Evolutionary conservation across 108 stramenopile genomes (phyloP).

Genomic region (Skeletonema marinoi): DNA sequence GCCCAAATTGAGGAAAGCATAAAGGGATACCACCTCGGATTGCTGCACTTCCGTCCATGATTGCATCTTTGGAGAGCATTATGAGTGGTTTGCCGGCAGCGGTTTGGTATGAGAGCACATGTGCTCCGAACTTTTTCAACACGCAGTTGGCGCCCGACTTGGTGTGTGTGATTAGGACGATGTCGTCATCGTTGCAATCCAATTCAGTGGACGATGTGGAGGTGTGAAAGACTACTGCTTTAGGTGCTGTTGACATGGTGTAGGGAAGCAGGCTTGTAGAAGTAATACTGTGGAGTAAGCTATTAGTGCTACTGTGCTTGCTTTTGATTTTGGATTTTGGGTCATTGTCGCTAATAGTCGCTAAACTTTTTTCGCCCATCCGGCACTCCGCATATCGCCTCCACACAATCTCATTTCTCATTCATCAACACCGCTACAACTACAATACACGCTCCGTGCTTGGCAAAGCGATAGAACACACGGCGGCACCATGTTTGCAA

Average conservation of each 20-base stretch:
- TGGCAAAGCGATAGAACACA: too few relatives aligned
- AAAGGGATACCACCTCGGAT: slow-evolving; percentile 84
- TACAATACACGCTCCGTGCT: too few relatives aligned
- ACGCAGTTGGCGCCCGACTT: slow-evolving; percentile 52
- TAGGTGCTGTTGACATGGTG: not conserved
- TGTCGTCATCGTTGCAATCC: slow-evolving; percentile 16
- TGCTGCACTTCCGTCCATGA: slow-evolving; percentile 76
- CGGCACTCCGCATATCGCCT: too few relatives aligned
- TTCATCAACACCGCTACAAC: too few relatives aligned
- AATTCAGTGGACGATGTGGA: slow-evolving; percentile 1
- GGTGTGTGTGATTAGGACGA: slow-evolving; percentile 37
- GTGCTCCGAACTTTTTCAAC: slow-evolving; percentile 74
- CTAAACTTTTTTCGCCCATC: too few relatives aligned
- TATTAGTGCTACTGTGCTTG: too few relatives aligned
- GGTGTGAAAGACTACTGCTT: not conserved
- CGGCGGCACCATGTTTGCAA: slow-evolving; percentile 56
- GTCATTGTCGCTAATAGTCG: too few relatives aligned
- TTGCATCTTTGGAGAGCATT: slow-evolving; percentile 76
- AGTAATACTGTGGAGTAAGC: too few relatives aligned
- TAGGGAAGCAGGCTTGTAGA: too few relatives aligned
- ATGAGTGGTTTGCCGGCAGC: slow-evolving; percentile 53
- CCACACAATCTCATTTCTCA: too few relatives aligned
- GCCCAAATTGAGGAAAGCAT: slow-evolving; percentile 87
- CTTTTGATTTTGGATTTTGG: too few relatives aligned
- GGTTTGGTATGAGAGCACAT: slow-evolving; percentile 59